Evolutionary conservation across 331 rosid species (phyloP).

Genomic region (Pyracantha coccinea): DNA sequence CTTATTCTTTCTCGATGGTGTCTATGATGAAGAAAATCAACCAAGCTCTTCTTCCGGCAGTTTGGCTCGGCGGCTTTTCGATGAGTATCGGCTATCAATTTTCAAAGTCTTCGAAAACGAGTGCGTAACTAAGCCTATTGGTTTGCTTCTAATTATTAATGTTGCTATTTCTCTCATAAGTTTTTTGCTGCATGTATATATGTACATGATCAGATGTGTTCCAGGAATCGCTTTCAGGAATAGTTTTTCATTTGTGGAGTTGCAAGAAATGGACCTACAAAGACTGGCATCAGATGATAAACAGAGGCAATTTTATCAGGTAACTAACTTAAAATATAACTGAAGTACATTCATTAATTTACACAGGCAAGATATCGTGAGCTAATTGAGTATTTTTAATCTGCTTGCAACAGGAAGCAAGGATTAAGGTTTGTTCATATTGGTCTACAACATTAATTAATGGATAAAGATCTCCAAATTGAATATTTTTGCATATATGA

Average conservation of each 20-base stretch:
- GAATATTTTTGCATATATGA: no score
- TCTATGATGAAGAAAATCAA: conserved; percentile 44
- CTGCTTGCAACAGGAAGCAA: conserved; percentile 56
- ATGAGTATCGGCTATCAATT: conserved; percentile 27
- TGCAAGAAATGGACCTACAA: conserved; percentile 51
- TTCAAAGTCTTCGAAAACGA: conserved; percentile 35
- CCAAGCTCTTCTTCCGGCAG: conserved; percentile 55
- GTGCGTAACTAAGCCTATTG: conserved; percentile 27
- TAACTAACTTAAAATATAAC: conserved; percentile 6
- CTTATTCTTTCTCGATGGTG: conserved; percentile 56
- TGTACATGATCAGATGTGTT: conserved; percentile 32
- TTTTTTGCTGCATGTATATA: neutral
- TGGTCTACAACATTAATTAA: neutral
- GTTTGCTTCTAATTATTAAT: neutral
- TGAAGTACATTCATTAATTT: neutral
- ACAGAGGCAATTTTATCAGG: conserved; percentile 60
- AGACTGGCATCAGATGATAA: conserved; percentile 36
- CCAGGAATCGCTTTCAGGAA: conserved; percentile 76
- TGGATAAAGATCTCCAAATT: no score
- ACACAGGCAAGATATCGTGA: neutral
- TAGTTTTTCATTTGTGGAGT: conserved; percentile 35
- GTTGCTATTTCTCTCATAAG: neutral
- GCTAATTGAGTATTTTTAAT: neutral
- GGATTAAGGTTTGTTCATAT: conserved; percentile 56
- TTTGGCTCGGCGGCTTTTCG: conserved; percentile 47